Percentiles rank a stretch among this genome's conserved stretches.
Conservation (phyloP, 2,329 filamentous ascomycete species). For the Xenoacremonium recifei region DNA sequence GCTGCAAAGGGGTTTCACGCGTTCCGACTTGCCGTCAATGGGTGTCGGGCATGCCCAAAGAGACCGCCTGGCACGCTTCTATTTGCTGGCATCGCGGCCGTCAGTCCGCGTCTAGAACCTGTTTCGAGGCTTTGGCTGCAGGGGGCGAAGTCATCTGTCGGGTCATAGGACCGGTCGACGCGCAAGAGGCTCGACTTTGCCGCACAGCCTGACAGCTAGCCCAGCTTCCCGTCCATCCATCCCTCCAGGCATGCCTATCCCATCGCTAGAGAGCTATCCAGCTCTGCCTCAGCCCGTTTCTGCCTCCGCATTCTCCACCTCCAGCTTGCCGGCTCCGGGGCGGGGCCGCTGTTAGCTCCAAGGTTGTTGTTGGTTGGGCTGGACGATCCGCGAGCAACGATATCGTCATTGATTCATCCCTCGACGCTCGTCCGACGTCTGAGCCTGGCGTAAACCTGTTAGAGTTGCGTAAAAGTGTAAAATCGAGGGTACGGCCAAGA, state of each 20-base stretch:
- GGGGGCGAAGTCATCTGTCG: too few relatives aligned
- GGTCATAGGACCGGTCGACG: neutral
- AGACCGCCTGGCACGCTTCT: neutral
- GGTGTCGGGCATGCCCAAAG: neutral
- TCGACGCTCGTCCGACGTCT: neutral
- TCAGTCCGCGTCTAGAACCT: neutral
- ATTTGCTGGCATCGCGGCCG: neutral
- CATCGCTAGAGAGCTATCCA: too few relatives aligned
- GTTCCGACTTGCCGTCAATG: neutral
- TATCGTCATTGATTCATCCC: neutral
- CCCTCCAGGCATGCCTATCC: too few relatives aligned
- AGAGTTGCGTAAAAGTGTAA: neutral
- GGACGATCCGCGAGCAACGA: neutral
- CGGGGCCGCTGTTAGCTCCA: too few relatives aligned
- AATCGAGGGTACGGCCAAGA: neutral
- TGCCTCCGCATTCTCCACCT: too few relatives aligned
- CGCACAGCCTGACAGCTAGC: too few relatives aligned
- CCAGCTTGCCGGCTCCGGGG: neutral
- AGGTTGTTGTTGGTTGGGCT: neutral
- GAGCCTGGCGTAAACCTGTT: neutral
- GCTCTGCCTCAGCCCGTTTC: too few relatives aligned
- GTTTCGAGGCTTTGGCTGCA: neutral
- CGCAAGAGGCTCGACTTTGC: too few relatives aligned
- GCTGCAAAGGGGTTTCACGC: neutral
- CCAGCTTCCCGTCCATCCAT: too few relatives aligned